Conservation (phyloP, 345 rosid species). For the Ceriops zippeliana region DNA sequence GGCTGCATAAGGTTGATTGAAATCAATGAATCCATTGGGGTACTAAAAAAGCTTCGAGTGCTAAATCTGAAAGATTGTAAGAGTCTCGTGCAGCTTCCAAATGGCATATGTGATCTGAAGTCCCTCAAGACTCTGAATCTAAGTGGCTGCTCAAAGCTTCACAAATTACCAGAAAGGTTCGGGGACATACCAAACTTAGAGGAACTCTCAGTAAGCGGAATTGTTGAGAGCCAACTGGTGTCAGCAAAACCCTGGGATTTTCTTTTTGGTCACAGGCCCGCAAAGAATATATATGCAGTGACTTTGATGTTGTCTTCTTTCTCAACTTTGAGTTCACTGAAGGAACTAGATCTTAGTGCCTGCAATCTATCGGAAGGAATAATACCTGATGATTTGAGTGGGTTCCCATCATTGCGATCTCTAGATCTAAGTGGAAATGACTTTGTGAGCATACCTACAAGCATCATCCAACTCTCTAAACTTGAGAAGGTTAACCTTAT, state of each 20-base stretch:
- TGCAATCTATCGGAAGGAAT: conserved; percentile 6
- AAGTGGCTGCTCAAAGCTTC: conserved; percentile 11
- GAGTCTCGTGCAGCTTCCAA: conserved; percentile 13
- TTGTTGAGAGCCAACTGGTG: not conserved
- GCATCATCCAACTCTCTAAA: not conserved
- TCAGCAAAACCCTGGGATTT: not conserved
- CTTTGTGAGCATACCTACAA: conserved; percentile 10
- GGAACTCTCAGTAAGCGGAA: not conserved
- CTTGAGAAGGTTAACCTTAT: not conserved
- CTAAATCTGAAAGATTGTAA: conserved; percentile 11
- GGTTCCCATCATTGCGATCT: not conserved
- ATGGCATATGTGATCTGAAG: not conserved
- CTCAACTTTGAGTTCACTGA: not conserved
- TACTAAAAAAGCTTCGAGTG: not conserved
- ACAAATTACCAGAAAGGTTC: conserved; percentile 1
- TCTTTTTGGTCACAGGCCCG: not conserved
- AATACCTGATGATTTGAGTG: conserved; percentile 11
- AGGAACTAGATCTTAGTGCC: not conserved
- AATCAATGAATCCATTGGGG: conserved; percentile 17
- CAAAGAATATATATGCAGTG: not conserved
- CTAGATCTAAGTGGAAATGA: conserved; percentile 16
- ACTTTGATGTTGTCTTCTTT: not conserved
- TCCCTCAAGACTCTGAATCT: conserved; percentile 5
- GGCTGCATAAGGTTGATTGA: conserved; percentile 13
- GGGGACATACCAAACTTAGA: not conserved